Base-by-base conservation (phyloP, 2,329 filamentous ascomycete genomes). In the Tolypocladium cylindrosporum region DNA sequence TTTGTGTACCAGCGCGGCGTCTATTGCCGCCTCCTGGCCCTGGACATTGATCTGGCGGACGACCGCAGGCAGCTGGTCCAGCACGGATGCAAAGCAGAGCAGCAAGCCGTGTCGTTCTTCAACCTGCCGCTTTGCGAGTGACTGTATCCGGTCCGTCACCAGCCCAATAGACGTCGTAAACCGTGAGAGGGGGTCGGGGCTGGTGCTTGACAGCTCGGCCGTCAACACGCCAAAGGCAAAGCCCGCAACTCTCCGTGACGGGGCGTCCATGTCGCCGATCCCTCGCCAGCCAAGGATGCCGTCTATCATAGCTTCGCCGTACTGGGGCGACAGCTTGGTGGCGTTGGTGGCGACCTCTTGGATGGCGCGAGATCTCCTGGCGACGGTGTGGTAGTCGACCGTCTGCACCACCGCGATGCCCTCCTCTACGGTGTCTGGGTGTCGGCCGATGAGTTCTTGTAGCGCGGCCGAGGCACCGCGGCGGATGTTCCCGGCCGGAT, bases 331-430 rank as follows among this genome's bases (percentile, higher is more conserved):
- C 6, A 97, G 74, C n/a, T 74, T 76, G 0, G 89, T 84, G 0
- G 88, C 88, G 42, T 80, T 80, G 14, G 84, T 75, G 0, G 90
- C 86, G 13, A 97, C 90, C 53, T 92, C 84, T 45, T 85, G 80
- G 65, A 96, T 87, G 4, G 92, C 93, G 63, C 90, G 83, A 19
- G 89, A 87, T 31, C 93, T 83, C n/a, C 95, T 80, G 3, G 94
- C 93, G 24, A 99, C 91, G 42, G 90, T 84, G 69, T 96, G 91
- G 67, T 97, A 99, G 68, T 99, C 94, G 1, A 97, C 90, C 2
- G 84, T 82, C 68, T 97, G 94, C 0, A 97, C 91, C 2, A 97
- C 79, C 48, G 84, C 74, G 58, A 99, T 97, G 0, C 93, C 94
- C 65, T 91, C 79, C 19, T 81, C 77, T 40, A 97, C 84, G 0